Percentiles rank a stretch among this genome's conserved stretches.
Evolutionary conservation across 2,329 filamentous ascomycete species (phyloP).

Genomic region (Cryoendolithus antarcticus): DNA sequence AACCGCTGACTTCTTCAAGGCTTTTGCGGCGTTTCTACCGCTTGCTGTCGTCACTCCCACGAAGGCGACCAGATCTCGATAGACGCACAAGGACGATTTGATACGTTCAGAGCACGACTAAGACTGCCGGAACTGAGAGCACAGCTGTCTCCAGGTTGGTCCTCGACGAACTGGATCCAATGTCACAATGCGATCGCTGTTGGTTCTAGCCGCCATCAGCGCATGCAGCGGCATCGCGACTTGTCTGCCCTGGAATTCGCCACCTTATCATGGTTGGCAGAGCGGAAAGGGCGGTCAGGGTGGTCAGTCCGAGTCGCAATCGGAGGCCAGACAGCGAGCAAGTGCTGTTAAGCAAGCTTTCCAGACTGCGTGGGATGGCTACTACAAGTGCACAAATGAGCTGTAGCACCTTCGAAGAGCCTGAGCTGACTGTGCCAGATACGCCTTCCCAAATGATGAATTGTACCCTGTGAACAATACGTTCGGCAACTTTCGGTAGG

Average conservation of each 20-base stretch:
- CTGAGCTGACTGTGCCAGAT: conserved; percentile 41
- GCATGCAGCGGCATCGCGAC: conserved; percentile 1
- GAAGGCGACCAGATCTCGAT: too few species aligned
- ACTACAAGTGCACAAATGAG: conserved; percentile 10
- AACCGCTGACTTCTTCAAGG: too few species aligned
- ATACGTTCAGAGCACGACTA: too few species aligned
- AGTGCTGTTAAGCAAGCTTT: conserved; percentile 57
- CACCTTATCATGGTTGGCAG: background rate
- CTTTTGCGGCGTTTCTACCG: too few species aligned
- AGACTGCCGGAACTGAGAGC: background rate
- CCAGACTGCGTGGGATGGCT: conserved; percentile 55
- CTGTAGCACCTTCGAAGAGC: background rate
- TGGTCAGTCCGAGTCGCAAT: background rate
- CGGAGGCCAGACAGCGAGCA: conserved; percentile 27
- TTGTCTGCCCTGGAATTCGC: too few species aligned
- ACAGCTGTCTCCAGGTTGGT: background rate
- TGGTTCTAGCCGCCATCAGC: background rate
- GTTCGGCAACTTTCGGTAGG: conserved; percentile 46
- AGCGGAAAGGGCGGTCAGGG: background rate
- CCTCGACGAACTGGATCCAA: background rate
- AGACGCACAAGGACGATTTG: too few species aligned
- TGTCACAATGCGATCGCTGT: background rate
- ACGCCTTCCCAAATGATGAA: conserved; percentile 69
- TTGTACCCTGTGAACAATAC: conserved; percentile 55
- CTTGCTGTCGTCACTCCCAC: too few species aligned